Percentiles rank a stretch among this genome's conserved stretches.
Evolutionary conservation across 192 early-diverging fungal genomes (phyloP).

Genomic region (Geranomyces michiganensis): DNA sequence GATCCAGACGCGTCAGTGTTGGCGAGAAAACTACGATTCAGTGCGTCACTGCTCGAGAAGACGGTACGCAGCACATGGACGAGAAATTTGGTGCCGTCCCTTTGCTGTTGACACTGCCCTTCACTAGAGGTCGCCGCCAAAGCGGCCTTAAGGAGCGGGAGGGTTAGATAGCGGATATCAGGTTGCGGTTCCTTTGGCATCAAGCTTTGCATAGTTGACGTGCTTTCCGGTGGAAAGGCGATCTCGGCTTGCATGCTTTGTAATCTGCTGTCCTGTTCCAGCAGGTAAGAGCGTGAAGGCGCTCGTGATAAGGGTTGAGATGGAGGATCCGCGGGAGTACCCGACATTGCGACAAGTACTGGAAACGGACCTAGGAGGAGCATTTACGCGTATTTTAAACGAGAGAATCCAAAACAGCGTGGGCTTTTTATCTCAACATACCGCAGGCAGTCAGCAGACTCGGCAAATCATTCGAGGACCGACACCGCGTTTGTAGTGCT

Average conservation of each 20-base stretch:
- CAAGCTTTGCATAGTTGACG: background rate
- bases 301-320: background rate
- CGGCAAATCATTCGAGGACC: conserved; percentile 36
- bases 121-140: conserved; percentile 29
- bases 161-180: conserved; percentile 37
- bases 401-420: too few species aligned
- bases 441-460: conserved; percentile 10
- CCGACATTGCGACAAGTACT: background rate
- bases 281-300: background rate
- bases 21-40: conserved; percentile 47
- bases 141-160: conserved; percentile 39
- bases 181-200: conserved; percentile 31
- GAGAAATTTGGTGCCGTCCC: conserved; percentile 26
- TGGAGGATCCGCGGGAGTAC: background rate
- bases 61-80: conserved; percentile 42
- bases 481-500: conserved; percentile 9
- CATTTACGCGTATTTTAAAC: background rate
- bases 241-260: background rate
- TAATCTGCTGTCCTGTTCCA: background rate
- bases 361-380: background rate
- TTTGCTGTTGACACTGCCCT: background rate
- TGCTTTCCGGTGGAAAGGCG: background rate
- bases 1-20: background rate
- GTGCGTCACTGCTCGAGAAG: conserved; percentile 46
- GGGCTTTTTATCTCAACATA: too few species aligned